Conservation (phyloP, 257 asterid species). For the Gardenia jasminoides region DNA sequence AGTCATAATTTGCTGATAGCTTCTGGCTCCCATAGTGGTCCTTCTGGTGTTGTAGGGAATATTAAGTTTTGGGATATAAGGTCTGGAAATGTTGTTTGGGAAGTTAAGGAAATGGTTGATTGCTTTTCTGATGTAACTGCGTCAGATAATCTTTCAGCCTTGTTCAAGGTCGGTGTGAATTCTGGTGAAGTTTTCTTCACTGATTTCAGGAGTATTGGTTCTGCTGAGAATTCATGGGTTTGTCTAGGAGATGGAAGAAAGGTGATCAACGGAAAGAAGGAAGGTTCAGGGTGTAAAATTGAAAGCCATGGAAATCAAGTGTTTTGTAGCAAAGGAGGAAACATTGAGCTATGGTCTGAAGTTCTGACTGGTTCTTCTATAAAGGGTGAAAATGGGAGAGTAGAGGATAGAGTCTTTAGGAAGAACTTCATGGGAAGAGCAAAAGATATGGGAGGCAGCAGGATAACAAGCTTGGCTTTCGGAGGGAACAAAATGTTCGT, state of each 20-base stretch:
- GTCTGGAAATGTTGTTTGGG: constrained; percentile 66
- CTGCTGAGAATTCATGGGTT: constrained; percentile 48
- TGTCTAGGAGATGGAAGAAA: constrained; percentile 71
- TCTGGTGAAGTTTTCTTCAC: constrained; percentile 72
- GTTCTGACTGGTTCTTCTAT: constrained; percentile 45
- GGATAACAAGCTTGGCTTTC: constrained; percentile 54
- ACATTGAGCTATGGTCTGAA: constrained; percentile 81
- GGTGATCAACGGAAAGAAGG: constrained; percentile 67
- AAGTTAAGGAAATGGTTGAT: constrained; percentile 68
- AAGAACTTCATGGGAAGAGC: constrained; percentile 81
- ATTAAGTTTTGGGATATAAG: constrained; percentile 86
- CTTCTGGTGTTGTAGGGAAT: constrained; percentile 75
- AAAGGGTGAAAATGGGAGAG: constrained; percentile 8
- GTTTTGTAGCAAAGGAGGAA: constrained; percentile 72
- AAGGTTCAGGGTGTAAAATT: constrained; percentile 68
- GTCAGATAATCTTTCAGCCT: constrained; percentile 40
- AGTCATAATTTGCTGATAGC: constrained; percentile 86
- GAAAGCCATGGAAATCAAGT: constrained; percentile 85
- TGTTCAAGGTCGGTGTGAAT: constrained; percentile 83
- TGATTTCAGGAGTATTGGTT: constrained; percentile 65
- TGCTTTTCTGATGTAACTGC: constrained; percentile 81
- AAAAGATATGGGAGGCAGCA: constrained; percentile 55
- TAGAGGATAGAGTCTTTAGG: constrained; percentile 52
- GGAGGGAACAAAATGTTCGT: constrained; percentile 90
- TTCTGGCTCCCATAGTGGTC: constrained; percentile 90